phyloP scores from a whole-genome alignment of 208 protist genomes.

The Lotmaria passim region DNA sequence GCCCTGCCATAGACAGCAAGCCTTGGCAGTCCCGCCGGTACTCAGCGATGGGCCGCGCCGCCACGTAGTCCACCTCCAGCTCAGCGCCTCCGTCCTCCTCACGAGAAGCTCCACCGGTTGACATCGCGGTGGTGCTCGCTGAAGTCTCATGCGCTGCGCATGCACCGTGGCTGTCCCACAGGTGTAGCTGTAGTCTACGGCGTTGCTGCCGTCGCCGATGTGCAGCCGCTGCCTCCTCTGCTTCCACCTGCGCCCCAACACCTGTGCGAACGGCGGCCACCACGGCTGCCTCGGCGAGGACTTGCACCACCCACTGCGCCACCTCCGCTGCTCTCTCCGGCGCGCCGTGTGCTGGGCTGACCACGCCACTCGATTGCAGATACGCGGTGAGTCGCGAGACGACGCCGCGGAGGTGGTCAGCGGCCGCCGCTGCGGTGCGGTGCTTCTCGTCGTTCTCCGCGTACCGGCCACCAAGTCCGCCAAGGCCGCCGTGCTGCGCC shows the following conservation, averaged over 20 bases:
- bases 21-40: conserved; percentile 21
- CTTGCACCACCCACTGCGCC: conserved; percentile 27
- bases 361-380: conserved; percentile 6
- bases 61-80: conserved; percentile 10
- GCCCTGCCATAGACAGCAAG: conserved; percentile 10
- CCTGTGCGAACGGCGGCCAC: conserved; percentile 53
- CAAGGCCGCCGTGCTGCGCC: not conserved
- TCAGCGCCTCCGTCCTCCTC: not conserved
- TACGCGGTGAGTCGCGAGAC: conserved; percentile 17
- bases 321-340: not conserved
- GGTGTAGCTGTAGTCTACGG: conserved; percentile 16
- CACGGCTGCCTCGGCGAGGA: conserved; percentile 50
- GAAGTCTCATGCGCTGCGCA: not conserved
- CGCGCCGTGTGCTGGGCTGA: not conserved
- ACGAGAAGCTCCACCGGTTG: too few relatives aligned
- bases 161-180: not conserved
- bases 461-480: conserved; percentile 25
- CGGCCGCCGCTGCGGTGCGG: conserved; percentile 2
- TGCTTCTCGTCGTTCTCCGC: conserved; percentile 8
- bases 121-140: too few relatives aligned
- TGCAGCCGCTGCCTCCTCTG: conserved; percentile 39
- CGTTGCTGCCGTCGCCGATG: conserved; percentile 12
- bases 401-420: conserved; percentile 19
- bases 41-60: conserved; percentile 23
- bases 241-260: conserved; percentile 30